Conservation (phyloP, 805 yeast species). For the Lipomyces yamanashiensis region DNA sequence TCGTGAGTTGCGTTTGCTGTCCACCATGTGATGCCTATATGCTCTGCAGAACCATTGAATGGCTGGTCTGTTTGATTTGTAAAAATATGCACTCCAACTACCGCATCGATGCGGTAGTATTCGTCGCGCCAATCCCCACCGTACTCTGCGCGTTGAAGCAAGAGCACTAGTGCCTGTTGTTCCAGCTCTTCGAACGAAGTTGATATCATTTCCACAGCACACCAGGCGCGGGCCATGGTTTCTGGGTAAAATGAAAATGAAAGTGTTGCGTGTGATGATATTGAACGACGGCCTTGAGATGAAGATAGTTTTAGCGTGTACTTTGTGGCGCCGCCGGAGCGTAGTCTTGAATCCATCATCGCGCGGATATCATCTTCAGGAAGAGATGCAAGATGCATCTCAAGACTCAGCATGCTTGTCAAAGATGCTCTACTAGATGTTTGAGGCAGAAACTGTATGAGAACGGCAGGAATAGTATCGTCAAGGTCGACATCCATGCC, state of each 20-base stretch:
- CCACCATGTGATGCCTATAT: slow-evolving; percentile 13
- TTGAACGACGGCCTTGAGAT: slow-evolving; percentile 5
- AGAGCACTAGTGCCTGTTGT: not conserved
- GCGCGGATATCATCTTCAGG: slow-evolving; percentile 11
- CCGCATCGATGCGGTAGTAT: slow-evolving; percentile 10
- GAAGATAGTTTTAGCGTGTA: slow-evolving; percentile 1
- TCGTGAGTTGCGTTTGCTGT: not conserved
- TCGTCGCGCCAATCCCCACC: slow-evolving; percentile 7
- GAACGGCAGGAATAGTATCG: slow-evolving; percentile 3
- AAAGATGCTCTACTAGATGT: not conserved
- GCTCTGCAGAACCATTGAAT: not conserved
- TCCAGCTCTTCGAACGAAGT: slow-evolving; percentile 2
- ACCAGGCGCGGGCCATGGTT: slow-evolving; percentile 3
- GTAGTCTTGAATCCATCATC: slow-evolving; percentile 5
- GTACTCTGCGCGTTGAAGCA: slow-evolving; percentile 8
- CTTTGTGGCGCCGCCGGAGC: slow-evolving; percentile 5
- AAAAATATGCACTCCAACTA: not conserved
- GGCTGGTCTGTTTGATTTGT: not conserved
- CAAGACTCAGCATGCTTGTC: slow-evolving; percentile 3
- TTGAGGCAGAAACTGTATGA: not conserved
- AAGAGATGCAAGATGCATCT: slow-evolving; percentile 8
- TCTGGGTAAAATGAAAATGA: slow-evolving; percentile 12
- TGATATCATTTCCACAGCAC: not conserved
- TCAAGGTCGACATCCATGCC: slow-evolving; percentile 6
- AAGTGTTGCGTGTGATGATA: not conserved